Base-by-base conservation (phyloP, 768 basidiomycete genomes). In the Suillus brevipes region DNA sequence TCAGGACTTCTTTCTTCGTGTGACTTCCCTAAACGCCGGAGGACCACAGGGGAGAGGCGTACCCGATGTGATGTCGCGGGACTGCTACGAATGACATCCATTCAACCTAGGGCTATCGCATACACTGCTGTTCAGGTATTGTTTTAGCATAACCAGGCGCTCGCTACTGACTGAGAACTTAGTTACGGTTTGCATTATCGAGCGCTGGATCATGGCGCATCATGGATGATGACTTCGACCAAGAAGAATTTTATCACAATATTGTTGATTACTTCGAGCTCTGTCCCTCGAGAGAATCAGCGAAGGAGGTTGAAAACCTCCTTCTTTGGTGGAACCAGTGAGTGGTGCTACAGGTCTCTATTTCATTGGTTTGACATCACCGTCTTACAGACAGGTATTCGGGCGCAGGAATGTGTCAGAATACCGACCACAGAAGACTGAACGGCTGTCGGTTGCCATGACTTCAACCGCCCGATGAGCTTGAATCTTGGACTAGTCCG, bases 101-200 rank as follows among this genome's bases (percentile, higher is more conserved):
- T 72, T 7, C 61, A 71, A 1, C 73, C 72, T 2, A 61, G 71
- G 23, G 65, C 62, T 1, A 66, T 75, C 23, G 70, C 74, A 23
- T 75, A 75, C 42, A 63, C 64, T 0, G 67, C 73, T 23, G 72
- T 73, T 5, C 72, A 75, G 59, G 74, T 75, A 63, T 38, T 5
- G 31, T 10, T n/a, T 20, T 38, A 68, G 8, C 52, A 25, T 16
- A 62, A 36, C n/a, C 31, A 62, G 47, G n/a, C 37, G 25, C 37
- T n/a, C n/a, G 18, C 43, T 43, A 43, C 28, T 34, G 36, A 34
- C 31, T 59, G 14, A 40, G 23, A n/a, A 20, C 16, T 42, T 20
- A 71, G 70, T 31, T 71, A n/a, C 58, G 49, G 4, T 71, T 71
- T 31, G 64, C 65, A 4, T 36, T 70, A 2, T 71, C 70, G 1